A percentile compares a stretch with the other conserved stretches of the same genome.
These are phyloP conservation scores for Stipa capillata DNA, from an alignment of 176 grass and related monocot genomes.

Conservation along the genomic window DNA sequence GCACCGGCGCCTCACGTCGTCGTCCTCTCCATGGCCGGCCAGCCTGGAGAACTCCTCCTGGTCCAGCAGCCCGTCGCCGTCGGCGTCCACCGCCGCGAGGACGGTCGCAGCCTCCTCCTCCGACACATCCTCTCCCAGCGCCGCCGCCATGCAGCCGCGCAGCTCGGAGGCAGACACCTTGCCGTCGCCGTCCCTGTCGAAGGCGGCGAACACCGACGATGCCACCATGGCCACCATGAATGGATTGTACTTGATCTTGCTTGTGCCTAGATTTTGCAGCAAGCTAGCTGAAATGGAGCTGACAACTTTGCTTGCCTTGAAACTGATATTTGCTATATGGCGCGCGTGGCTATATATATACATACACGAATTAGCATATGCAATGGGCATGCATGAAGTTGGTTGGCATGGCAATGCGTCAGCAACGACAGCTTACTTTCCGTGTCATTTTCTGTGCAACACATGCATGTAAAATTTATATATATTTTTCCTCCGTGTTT, in stretches of 20 bases:
- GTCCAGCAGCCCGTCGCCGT: slow-evolving; percentile 42
- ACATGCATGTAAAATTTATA: too few relatives aligned
- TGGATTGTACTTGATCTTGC: neutral
- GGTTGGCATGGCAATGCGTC: neutral
- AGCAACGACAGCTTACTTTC: neutral
- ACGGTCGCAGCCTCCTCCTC: slow-evolving; percentile 21
- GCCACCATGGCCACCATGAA: neutral
- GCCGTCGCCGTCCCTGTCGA: slow-evolving; percentile 56
- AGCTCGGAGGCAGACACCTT: slow-evolving; percentile 50
- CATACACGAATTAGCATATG: too few relatives aligned
- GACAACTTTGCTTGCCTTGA: neutral
- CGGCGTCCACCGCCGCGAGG: slow-evolving; percentile 24
- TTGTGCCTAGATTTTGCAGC: neutral
- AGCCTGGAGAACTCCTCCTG: slow-evolving; percentile 27
- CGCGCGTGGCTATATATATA: neutral
- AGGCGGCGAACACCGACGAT: slow-evolving; percentile 15
- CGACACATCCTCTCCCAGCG: slow-evolving; percentile 18
- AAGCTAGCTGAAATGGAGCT: neutral
- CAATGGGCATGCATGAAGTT: too few relatives aligned
- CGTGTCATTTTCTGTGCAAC: neutral
- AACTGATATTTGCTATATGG: neutral
- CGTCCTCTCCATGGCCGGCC: neutral
- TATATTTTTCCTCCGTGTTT: neutral
- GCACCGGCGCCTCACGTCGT: slow-evolving; percentile 13
- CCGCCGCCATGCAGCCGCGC: neutral